Evolutionary conservation across 176 grass and related monocot species (phyloP), one percentile per base, ranked within the genome.

Genomic region (Oropetium thomaeum): DNA sequence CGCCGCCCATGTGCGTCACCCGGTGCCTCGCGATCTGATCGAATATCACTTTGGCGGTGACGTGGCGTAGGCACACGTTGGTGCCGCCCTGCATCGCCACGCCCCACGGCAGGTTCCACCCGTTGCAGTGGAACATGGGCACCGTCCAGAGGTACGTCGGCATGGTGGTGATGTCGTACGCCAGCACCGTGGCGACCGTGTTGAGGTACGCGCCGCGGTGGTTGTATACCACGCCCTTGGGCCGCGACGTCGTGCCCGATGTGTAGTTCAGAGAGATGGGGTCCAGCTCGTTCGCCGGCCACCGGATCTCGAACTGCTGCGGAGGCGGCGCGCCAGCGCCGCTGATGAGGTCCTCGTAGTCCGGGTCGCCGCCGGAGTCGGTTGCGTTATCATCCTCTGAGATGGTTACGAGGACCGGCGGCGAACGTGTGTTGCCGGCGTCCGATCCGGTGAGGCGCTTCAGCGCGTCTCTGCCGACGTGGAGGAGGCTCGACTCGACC

Each of bases 81-180:
- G 89, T 82, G 77, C 89, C 89, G 23, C 85, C 85, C 73, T 82
- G 85, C 70, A 83, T 72, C 10, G 89, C 81, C 10, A 87, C 44
- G n/a, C 73, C 89, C 85, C 89, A 91, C 2, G 77, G 20, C 4
- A 91, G 55, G 81, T 73, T 32, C 89, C 85, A 91, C 8, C 85
- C 89, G 19, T 91, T 91, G 81, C 85, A 70, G 54, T 91, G 89
- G 81, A 84, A 91, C 77, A 91, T 85, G 8, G 89, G 89, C 78
- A 88, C 81, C 0, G 85, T 91, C 89, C 89, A 91, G 1, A 82
- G 68, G 73, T 84, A 85, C n/a, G 32, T 74, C 0, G 85, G 77
- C 81, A 70, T 81, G 32, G 68, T 19, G 20, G 81, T 67, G 71
- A 91, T 82, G 71, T 91, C 89, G 54, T 69, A 77, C 10, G 65